phyloP scores from a whole-genome alignment of 2,329 filamentous ascomycete genomes.

The Trichoderma asperellum region DNA sequence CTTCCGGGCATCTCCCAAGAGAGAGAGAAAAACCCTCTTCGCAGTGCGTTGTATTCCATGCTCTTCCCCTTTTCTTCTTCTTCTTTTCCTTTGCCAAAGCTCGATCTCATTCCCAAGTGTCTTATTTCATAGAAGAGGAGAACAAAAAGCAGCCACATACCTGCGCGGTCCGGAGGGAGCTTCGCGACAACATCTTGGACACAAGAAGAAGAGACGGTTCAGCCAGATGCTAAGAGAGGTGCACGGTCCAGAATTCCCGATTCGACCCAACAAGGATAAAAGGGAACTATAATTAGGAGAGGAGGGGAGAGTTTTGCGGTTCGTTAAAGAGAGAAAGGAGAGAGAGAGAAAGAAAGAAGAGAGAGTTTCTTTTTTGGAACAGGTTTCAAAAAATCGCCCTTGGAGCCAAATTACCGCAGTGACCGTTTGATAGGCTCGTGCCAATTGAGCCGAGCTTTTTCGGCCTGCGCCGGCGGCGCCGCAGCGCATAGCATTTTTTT shows the following conservation, averaged over 20 bases:
- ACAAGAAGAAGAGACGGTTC: not conserved
- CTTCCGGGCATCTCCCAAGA: not conserved
- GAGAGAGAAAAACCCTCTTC: not conserved
- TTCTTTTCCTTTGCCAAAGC: not conserved
- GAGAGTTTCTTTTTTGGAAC: not conserved
- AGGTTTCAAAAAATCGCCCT: constrained; percentile 15
- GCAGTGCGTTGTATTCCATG: not conserved
- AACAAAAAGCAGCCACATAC: constrained; percentile 46
- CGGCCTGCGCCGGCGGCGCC: constrained; percentile 26
- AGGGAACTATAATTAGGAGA: constrained; percentile 6
- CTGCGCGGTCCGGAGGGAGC: constrained; percentile 60
- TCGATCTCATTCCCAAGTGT: not conserved
- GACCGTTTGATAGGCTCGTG: constrained; percentile 15
- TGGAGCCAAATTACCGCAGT: constrained; percentile 20
- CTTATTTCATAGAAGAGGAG: not conserved
- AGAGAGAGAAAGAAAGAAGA: not conserved
- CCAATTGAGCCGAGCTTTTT: constrained; percentile 27
- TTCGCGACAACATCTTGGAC: constrained; percentile 62
- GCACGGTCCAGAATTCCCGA: constrained; percentile 13
- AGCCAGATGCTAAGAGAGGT: constrained; percentile 10
- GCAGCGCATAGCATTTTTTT: not conserved
- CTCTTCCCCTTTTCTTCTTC: not conserved
- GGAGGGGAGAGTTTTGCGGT: not conserved
- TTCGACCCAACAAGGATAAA: not conserved
- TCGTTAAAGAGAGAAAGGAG: not conserved